Percentiles rank a stretch among this genome's conserved stretches.
phyloP scores from a whole-genome alignment of 1,284 basidiomycete genomes.

The Austropuccinia psidii region DNA sequence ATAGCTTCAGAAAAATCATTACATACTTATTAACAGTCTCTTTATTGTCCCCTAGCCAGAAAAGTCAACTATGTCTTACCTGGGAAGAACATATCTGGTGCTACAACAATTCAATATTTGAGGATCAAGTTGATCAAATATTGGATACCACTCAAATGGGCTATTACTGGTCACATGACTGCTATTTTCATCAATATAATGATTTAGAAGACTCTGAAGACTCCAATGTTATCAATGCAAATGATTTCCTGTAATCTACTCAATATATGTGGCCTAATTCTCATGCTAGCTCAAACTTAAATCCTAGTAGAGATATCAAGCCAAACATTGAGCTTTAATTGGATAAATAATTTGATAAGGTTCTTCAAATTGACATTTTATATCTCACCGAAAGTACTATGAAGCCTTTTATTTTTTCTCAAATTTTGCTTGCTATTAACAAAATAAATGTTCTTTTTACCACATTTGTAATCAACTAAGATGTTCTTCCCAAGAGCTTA shows the following conservation, averaged over 20 bases:
- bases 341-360: conserved; percentile 22
- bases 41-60: conserved; percentile 82
- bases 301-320: too few relatives aligned
- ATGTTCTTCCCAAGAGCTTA: conserved; percentile 49
- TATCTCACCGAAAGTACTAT: conserved; percentile 54
- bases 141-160: conserved; percentile 39
- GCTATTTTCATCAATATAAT: too few relatives aligned
- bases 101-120: conserved; percentile 72
- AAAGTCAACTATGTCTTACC: conserved; percentile 64
- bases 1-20: conserved; percentile 65
- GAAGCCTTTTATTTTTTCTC: conserved; percentile 76
- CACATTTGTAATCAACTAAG: conserved; percentile 60
- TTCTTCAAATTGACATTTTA: conserved; percentile 24
- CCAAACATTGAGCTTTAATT: conserved; percentile 11
- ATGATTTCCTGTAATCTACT: too few relatives aligned
- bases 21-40: conserved; percentile 65
- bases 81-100: conserved; percentile 98
- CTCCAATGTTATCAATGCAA: too few relatives aligned
- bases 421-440: conserved; percentile 75
- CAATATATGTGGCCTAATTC: too few relatives aligned
- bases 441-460: conserved; percentile 61
- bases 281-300: too few relatives aligned
- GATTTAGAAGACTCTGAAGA: too few relatives aligned
- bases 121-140: conserved; percentile 62
- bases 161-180: conserved; percentile 35